These are phyloP conservation scores for Pythium brachiatum DNA, from an alignment of 352 stramenopile genomes.

Conservation along the genomic window DNA sequence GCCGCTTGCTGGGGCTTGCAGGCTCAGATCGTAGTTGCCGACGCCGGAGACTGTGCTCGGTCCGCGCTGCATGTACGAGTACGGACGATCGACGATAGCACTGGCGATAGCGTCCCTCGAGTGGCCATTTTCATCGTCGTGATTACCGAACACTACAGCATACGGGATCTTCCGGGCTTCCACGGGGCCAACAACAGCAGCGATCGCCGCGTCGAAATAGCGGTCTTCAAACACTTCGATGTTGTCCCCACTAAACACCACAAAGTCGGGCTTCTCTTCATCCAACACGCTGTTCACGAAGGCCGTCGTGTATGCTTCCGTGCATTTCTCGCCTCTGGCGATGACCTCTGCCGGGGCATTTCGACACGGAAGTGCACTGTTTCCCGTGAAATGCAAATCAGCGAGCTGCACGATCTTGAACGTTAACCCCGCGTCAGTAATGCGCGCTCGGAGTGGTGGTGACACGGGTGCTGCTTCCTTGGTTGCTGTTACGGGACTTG, in stretches of 20 bases:
- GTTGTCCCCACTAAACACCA: slow-evolving; percentile 59
- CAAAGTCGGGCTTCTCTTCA: slow-evolving; percentile 45
- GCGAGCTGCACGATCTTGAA: slow-evolving; percentile 64
- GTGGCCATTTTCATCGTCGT: slow-evolving; percentile 49
- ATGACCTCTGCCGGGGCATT: slow-evolving; percentile 26
- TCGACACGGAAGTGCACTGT: slow-evolving; percentile 33
- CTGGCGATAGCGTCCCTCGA: slow-evolving; percentile 36
- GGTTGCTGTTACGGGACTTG: background rate
- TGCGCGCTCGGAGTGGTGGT: background rate
- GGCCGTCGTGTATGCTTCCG: slow-evolving; percentile 37
- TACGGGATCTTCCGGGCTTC: slow-evolving; percentile 49
- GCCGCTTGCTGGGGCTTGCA: slow-evolving; percentile 33
- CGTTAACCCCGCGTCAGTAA: background rate
- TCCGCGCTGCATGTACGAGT: slow-evolving; percentile 44
- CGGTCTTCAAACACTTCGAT: slow-evolving; percentile 25
- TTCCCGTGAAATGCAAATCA: slow-evolving; percentile 52
- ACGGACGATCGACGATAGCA: slow-evolving; percentile 30
- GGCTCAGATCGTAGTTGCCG: slow-evolving; percentile 56
- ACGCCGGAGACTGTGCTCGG: slow-evolving; percentile 34
- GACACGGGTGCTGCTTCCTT: background rate
- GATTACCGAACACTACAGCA: slow-evolving; percentile 59
- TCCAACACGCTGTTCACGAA: slow-evolving; percentile 57
- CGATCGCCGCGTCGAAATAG: slow-evolving; percentile 33
- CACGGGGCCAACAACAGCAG: slow-evolving; percentile 30
- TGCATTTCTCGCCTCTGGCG: slow-evolving; percentile 27